Evolutionary conservation across 495 filamentous ascomycete genomes (phyloP), one percentile per base, ranked within the genome.

Genomic region (Talaromyces thailandensis): DNA sequence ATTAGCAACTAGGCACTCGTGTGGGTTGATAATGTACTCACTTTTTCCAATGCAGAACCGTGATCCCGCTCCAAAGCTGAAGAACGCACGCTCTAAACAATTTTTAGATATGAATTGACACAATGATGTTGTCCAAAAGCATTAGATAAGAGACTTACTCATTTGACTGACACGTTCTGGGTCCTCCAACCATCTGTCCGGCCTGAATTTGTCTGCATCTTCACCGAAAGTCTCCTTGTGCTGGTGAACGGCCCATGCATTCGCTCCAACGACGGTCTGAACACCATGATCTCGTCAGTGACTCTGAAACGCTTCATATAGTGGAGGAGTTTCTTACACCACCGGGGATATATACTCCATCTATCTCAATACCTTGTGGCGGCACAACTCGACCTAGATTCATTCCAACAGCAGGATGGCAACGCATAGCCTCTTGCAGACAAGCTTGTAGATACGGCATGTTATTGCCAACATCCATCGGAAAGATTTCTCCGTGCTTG

Each of bases 361-460:
- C 63, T 26, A 79, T 64, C 6, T 37, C 35, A 25, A 58, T 64
- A 9, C 76, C 77, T 18, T 63, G 59, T 1, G 45, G 6, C 12
- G 77, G 71, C 0, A 73, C 67, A 9, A 69, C 61, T 1, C 74
- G 60, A 35, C 73, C 70, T 5, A 71, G 56, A 12, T 61, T 64
- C 1, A 67, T 55, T 2, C 62, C 65, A 11, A 61, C 40, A 23
- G 63, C 60, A 1, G 71, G 68, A 51, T 70, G 66, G 18, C 68
- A 29, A 32, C 78, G 70, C 29, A 74, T 65, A 1, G 67, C 66
- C 59, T 81, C 78, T 58, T 78, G 68, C 50, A 77, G 69, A 31
- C 66, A 67, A 3, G 71, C 73, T 48, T 75, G 66, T 57, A 88
- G 73, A 70, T 87, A 88, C 2, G 77, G 68, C 16, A 86, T 53